These are phyloP conservation scores for Themeda triandra DNA, from an alignment of 176 grass and related monocot species.

Conservation along the genomic window DNA sequence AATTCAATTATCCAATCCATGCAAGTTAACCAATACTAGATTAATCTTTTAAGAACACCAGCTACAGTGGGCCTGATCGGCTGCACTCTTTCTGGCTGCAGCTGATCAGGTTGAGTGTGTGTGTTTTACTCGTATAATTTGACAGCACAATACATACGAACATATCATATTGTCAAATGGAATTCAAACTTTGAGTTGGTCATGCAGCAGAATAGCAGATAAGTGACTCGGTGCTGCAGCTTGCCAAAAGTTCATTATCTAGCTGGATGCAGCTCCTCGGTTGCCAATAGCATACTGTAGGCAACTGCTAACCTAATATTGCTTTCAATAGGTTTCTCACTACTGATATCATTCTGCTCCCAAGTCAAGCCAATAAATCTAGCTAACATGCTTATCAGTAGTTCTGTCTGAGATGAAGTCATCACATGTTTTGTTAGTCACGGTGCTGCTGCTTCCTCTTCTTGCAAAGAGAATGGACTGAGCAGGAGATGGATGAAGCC, in stretches of 20 bases:
- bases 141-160: not conserved
- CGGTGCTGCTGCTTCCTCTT: not conserved
- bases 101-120: not conserved
- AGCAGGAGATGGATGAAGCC: not conserved
- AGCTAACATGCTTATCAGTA: not conserved
- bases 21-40: not conserved
- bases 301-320: not conserved
- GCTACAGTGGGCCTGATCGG: not conserved
- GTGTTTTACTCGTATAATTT: not conserved
- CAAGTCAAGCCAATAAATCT: not conserved
- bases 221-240: not conserved
- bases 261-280: not conserved
- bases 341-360: not conserved
- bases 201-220: not conserved
- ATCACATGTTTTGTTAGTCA: not conserved
- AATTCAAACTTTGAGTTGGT: not conserved
- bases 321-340: not conserved
- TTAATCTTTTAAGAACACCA: not conserved
- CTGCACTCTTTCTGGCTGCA: too few relatives aligned
- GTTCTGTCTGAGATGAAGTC: not conserved
- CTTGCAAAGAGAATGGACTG: not conserved
- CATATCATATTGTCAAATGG: not conserved
- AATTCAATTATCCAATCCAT: not conserved
- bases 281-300: not conserved
- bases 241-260: not conserved